Conservation (phyloP, 345 rosid species). For the Firmiana major region DNA sequence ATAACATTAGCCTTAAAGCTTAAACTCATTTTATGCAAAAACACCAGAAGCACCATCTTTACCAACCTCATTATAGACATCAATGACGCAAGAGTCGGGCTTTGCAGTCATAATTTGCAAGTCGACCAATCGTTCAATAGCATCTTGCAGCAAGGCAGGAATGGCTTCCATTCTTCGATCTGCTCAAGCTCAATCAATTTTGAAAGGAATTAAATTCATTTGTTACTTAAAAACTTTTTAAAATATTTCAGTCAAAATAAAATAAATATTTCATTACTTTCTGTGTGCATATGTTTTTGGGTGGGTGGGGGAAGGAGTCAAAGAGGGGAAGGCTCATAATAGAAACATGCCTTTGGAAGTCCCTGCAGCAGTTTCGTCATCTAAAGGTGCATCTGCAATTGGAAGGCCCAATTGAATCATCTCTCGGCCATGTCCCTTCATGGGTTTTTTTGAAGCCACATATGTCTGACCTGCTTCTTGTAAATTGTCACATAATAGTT, state of each 20-base stretch:
- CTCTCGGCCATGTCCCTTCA: slow-evolving; percentile 93
- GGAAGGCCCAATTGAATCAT: slow-evolving; percentile 86
- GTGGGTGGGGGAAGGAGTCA: neutral
- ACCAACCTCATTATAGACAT: slow-evolving; percentile 74
- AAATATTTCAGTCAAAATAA: neutral
- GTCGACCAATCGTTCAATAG: slow-evolving; percentile 56
- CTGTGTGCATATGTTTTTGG: neutral
- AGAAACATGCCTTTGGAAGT: slow-evolving; percentile 53
- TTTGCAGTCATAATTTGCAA: slow-evolving; percentile 56
- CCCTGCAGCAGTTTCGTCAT: slow-evolving; percentile 49
- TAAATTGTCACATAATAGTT: slow-evolving; percentile 8
- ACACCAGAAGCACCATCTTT: neutral
- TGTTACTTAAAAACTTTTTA: neutral
- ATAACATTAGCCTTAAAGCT: slow-evolving; percentile 4
- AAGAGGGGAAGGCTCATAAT: neutral
- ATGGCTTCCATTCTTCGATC: slow-evolving; percentile 61
- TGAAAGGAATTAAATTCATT: neutral
- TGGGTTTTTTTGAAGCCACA: slow-evolving; percentile 64
- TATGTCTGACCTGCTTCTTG: slow-evolving; percentile 67
- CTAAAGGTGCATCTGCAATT: slow-evolving; percentile 64
- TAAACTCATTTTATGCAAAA: neutral
- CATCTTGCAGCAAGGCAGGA: slow-evolving; percentile 69
- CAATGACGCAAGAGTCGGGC: slow-evolving; percentile 86
- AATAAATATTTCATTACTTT: neutral
- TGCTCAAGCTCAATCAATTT: slow-evolving; percentile 24